Base-by-base conservation (phyloP, 805 yeast genomes). In the Candida chauliodis region DNA sequence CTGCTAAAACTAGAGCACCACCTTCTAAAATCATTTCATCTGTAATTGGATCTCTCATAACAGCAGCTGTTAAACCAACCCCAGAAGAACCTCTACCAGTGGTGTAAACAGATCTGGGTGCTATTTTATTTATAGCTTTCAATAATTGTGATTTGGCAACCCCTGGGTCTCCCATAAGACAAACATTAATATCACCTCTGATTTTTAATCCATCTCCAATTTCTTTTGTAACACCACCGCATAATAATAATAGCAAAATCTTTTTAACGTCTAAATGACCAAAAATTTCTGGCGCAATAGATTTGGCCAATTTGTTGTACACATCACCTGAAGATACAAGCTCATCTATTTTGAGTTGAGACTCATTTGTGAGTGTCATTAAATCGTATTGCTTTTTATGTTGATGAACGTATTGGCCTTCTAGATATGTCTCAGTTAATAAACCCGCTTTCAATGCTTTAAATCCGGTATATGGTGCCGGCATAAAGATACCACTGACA, bases 121-220 rank as follows among this genome's bases (percentile, higher is more conserved):
- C 93, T 38, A 93, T 84, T 52, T 90, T 88, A 43, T 88, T 75
- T 48, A 93, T 87, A 23, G 95, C 84, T 59, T 93, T 93, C 47
- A 93, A 71, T 55, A 93, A 70, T 73, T 93, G 99, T 2, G 98
- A 93, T 64, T 93, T 93, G 55, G 99, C 99, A 38, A 93, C 99
- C 72, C 99, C 99, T 29, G 99, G 99, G 57, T 93, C 99, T 52
- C 99, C 99, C 97, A 93, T 91, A 37, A 93, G 73, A 66, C 97
- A 84, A 39, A 93, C 77, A 56, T 93, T 93, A 50, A 93, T 86
- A 59, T 93, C 99, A 53, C 99, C 99, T 70, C 99, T 81, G 53
- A 93, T 93, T 55, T 84, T 80, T 87, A 93, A 80, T 48, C 99
- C 99, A 64, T 93, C 99, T 31, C 95, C 95, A 51, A 91, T 79